Evolutionary conservation across 192 early-diverging fungal species (phyloP).

Genomic region (Dimargaris cristalligena): DNA sequence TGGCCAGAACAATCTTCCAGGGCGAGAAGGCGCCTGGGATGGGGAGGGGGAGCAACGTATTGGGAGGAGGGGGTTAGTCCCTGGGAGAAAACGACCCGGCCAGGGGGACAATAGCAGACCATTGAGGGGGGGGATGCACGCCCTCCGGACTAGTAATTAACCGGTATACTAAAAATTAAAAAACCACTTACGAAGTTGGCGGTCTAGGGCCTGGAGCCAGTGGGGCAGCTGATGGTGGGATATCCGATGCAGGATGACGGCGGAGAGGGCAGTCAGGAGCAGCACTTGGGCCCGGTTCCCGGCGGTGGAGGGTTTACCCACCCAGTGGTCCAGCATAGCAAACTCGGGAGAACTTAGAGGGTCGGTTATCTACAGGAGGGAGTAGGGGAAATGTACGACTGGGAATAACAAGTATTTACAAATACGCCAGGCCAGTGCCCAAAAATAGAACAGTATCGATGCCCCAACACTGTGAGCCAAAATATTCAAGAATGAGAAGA

Average conservation of each 20-base stretch:
- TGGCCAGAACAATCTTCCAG: slow-evolving; percentile 59
- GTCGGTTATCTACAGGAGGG: no score
- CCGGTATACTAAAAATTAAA: neutral
- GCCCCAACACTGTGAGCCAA: no score
- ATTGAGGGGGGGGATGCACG: neutral
- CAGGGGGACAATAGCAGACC: neutral
- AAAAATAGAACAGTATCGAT: no score
- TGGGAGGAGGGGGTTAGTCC: neutral
- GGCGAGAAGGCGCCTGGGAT: slow-evolving; percentile 30
- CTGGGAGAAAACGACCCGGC: neutral
- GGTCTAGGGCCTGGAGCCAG: slow-evolving; percentile 16
- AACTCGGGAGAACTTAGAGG: neutral
- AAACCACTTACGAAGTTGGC: slow-evolving; percentile 7
- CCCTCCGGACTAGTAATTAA: neutral
- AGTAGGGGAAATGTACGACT: no score
- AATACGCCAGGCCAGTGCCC: no score
- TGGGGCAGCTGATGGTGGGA: slow-evolving; percentile 18
- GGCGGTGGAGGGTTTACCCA: slow-evolving; percentile 76
- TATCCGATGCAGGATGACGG: slow-evolving; percentile 15
- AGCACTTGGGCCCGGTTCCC: slow-evolving; percentile 62
- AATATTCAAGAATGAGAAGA: no score
- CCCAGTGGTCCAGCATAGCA: slow-evolving; percentile 77
- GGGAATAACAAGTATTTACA: no score
- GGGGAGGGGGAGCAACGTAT: neutral
- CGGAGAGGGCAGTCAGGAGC: slow-evolving; percentile 5